phyloP scores from a whole-genome alignment of 208 protist genomes.

The Leishmania turanica region DNA sequence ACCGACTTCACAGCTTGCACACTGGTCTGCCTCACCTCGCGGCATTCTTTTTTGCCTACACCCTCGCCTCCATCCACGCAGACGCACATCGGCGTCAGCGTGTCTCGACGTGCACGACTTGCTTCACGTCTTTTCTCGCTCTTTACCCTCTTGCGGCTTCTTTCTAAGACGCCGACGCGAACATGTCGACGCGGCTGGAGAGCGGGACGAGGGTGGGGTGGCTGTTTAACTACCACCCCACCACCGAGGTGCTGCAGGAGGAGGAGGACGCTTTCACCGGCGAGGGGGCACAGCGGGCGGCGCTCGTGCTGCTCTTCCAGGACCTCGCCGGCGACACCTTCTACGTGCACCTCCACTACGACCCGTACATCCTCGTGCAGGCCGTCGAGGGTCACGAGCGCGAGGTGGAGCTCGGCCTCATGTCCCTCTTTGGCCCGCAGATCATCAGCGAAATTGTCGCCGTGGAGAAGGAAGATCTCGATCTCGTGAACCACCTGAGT shows the following conservation, averaged over 20 bases:
- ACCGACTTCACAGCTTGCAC: too few relatives aligned
- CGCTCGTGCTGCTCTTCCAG: slow-evolving; percentile 82
- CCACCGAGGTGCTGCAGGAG: slow-evolving; percentile 39
- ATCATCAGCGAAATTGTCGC: slow-evolving; percentile 82
- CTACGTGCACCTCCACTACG: slow-evolving; percentile 67
- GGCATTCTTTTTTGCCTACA: neutral
- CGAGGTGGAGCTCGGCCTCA: slow-evolving; percentile 96
- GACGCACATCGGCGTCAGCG: neutral
- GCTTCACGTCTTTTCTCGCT: neutral
- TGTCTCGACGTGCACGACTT: neutral
- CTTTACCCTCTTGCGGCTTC: neutral
- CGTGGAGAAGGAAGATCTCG: slow-evolving; percentile 96
- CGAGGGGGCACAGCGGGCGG: slow-evolving; percentile 44
- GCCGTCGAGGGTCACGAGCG: slow-evolving; percentile 81
- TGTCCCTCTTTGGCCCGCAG: slow-evolving; percentile 86
- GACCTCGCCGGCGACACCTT: slow-evolving; percentile 85
- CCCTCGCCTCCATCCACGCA: neutral
- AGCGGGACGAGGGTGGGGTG: slow-evolving; percentile 80
- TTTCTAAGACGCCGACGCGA: neutral
- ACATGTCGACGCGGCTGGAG: slow-evolving; percentile 48
- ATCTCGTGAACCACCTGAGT: slow-evolving; percentile 97
- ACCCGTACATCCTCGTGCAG: slow-evolving; percentile 84
- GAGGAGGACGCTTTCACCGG: slow-evolving; percentile 31
- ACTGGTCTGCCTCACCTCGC: neutral
- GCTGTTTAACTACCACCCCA: slow-evolving; percentile 92